Percentiles rank a stretch among this genome's conserved stretches.
These are phyloP conservation scores for Aspergillus heteromorphus DNA, from an alignment of 495 filamentous ascomycete genomes.

Conservation along the genomic window DNA sequence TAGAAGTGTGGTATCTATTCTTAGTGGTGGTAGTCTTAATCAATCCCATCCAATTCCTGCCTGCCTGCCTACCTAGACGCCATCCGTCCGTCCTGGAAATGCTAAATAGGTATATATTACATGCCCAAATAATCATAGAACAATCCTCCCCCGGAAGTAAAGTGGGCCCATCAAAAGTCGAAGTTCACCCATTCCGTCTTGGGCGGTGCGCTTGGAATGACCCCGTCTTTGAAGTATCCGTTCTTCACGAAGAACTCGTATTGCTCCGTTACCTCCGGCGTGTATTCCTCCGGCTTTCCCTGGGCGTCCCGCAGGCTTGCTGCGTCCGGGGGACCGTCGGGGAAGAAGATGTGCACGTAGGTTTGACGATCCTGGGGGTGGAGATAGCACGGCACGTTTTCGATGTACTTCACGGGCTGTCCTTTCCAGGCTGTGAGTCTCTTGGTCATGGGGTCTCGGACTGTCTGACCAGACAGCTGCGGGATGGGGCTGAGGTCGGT, in stretches of 20 bases:
- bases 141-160: not conserved
- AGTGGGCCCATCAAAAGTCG: constrained; percentile 49
- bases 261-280: constrained; percentile 45
- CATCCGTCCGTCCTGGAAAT: not conserved
- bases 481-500: constrained; percentile 34
- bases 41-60: not conserved
- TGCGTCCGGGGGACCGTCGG: constrained; percentile 59
- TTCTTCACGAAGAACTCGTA: constrained; percentile 56
- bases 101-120: constrained; percentile 3
- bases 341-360: constrained; percentile 60
- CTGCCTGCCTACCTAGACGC: constrained; percentile 1
- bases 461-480: constrained; percentile 32
- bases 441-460: constrained; percentile 31
- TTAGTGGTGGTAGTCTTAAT: not conserved
- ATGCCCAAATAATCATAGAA: not conserved
- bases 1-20: not conserved
- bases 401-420: constrained; percentile 48
- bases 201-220: constrained; percentile 67
- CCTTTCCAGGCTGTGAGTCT: constrained; percentile 48
- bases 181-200: constrained; percentile 68
- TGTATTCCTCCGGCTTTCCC: constrained; percentile 36
- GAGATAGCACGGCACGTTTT: constrained; percentile 46
- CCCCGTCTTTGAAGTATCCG: constrained; percentile 56
- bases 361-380: constrained; percentile 43
- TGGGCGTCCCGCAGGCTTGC: constrained; percentile 35